Conservation (phyloP, 352 stramenopile genomes). For the Pythium plurisporium region DNA sequence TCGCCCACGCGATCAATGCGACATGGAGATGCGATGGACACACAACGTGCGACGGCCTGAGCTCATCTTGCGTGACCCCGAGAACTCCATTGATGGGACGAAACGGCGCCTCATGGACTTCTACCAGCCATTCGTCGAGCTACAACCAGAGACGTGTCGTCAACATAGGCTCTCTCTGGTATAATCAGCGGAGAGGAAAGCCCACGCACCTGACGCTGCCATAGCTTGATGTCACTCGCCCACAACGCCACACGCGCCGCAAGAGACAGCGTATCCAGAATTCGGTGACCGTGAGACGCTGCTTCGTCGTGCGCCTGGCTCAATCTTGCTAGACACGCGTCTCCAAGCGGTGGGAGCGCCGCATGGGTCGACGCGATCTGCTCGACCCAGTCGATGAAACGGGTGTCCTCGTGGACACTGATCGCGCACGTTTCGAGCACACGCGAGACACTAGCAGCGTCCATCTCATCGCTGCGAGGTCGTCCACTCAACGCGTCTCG, state of each 20-base stretch:
- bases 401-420: neutral
- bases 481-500: neutral
- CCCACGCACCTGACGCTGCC: conserved; percentile 14
- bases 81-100: neutral
- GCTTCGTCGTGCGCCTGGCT: no score
- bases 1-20: conserved; percentile 2
- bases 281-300: neutral
- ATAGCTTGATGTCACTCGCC: conserved; percentile 9
- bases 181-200: no score
- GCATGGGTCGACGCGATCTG: neutral
- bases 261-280: conserved; percentile 11
- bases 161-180: no score
- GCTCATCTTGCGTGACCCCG: neutral
- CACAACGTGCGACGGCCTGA: neutral
- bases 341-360: neutral
- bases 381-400: conserved; percentile 2
- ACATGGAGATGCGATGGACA: conserved; percentile 14
- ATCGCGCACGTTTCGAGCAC: conserved; percentile 12
- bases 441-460: neutral
- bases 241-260: conserved; percentile 1
- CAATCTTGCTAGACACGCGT: no score
- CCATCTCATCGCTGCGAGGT: neutral
- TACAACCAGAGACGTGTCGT: no score
- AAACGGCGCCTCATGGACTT: conserved; percentile 11
- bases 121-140: conserved; percentile 16